Base-by-base conservation (phyloP, 139 green algal species). In the Axilococcus clingmanii region DNA sequence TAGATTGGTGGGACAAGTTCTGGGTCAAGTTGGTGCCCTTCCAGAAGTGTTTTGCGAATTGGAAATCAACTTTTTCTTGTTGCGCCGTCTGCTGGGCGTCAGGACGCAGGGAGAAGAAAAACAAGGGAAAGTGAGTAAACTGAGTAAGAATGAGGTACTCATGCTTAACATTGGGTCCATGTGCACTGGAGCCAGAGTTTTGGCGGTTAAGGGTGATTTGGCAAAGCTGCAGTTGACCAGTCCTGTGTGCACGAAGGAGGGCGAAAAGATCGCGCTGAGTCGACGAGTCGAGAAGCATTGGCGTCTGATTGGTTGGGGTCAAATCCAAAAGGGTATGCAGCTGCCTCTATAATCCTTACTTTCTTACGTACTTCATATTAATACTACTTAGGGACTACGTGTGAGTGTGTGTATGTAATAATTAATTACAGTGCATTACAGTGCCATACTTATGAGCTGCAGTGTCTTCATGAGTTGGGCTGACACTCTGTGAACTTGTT, bases 151-250 rank as follows among this genome's bases (percentile, higher is more conserved):
- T 52, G 93, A 99, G 80, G 87, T 98, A 63, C 82, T 99, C 33
- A 98, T 99, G 92, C 80, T 99, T 56, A 99, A 99, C 78, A 99
- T 99, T 58, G 93, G 93, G 19, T 95, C 83, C 42, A 98, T 97
- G 90, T 97, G 85, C 74, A 98, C 93, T 12, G 92, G 91, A 28
- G 91, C 89, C 15, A 69, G 87, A 25, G 90, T 99, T 50, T 44
- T 96, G 48, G 90, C 89, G n/a, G 86, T 94, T 11, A 99, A 97
- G 76, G 65, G 73, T 51, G 93, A 99, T 71, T 69, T 98, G 32
- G 92, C 93, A 15, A 99, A 99, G 86, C 79, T 99, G 77, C 79
- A 94, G 75, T 79, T 99, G 11, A 99, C 93, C 3, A 79, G 63
- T 17, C 91, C 92, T 2, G 92, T 99, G 44, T 99, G 93, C 78